These are phyloP conservation scores for Proliferodiscus dingleyae DNA, from an alignment of 2,329 filamentous ascomycete genomes.

Conservation along the genomic window DNA sequence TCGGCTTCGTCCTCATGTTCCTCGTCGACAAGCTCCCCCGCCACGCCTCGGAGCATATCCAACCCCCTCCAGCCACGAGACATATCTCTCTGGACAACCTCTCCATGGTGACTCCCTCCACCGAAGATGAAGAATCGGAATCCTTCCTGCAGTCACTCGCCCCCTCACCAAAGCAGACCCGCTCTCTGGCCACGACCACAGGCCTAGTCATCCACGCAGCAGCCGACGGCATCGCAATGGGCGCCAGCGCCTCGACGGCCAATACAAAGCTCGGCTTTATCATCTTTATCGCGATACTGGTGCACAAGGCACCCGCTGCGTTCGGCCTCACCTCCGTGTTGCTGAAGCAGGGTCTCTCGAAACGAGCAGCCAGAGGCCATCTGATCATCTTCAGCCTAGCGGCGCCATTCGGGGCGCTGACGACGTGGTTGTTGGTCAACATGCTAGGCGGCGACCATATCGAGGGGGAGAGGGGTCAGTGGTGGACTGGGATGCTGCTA, in stretches of 20 bases:
- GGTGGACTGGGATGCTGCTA: constrained; percentile 88
- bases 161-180: constrained; percentile 52
- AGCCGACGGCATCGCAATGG: constrained; percentile 92
- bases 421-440: constrained; percentile 76
- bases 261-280: constrained; percentile 78
- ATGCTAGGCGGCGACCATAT: constrained; percentile 61
- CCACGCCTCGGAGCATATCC: constrained; percentile 62
- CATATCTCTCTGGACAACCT: constrained; percentile 88
- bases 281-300: constrained; percentile 93
- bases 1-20: constrained; percentile 95
- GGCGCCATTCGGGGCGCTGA: constrained; percentile 77
- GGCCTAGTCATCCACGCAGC: constrained; percentile 95
- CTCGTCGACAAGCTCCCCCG: constrained; percentile 82
- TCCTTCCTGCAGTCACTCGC: constrained; percentile 55
- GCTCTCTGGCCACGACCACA: constrained; percentile 76
- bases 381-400: constrained; percentile 88
- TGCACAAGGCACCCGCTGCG: constrained; percentile 93
- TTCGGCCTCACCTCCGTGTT: constrained; percentile 90
- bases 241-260: constrained; percentile 74
- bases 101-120: constrained; percentile 40
- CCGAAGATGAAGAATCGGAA: constrained; percentile 52
- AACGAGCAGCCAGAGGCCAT: constrained; percentile 77
- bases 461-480: constrained; percentile 53
- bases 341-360: constrained; percentile 85
- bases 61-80: constrained; percentile 62